Evolutionary conservation across 2,329 filamentous ascomycete species (phyloP), one percentile per base, ranked within the genome.

Genomic region (Colletotrichum magnum): DNA sequence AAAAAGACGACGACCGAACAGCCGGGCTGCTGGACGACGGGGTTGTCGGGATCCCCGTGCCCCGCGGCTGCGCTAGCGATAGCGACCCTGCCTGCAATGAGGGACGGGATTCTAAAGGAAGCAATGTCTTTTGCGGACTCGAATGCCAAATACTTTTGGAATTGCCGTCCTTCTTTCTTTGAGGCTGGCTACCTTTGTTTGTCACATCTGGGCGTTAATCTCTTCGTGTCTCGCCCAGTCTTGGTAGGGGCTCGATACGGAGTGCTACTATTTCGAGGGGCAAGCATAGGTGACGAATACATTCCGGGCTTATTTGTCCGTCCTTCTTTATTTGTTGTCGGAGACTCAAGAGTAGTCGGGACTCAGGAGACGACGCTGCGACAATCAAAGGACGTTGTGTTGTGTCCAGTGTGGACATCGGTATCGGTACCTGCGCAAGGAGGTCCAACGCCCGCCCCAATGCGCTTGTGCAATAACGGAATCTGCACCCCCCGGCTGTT

Each of bases 21-120:
- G 39, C 59, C 60, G 65, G 61, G 61, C 36, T 32, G 32, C 32
- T 36, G 32, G 32, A 36, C 32, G 45, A 51, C 66, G 62, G 66
- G 43, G 36, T 21, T 43, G 32, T 66, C 63, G 62, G 61, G 62
- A n/a, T 60, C 36, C 50, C 62, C 66, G 66, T 52, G n/a, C 48
- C 54, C 61, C 61, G 54, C 61, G 48, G 28, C 65, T 64, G 63
- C 47, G 48, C 48, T 43, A 54, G 36, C 16, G 50, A 54, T 18
- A 21, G 48, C 21, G 48, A 21, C 48, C 53, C 45, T 36, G 28
- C 21, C 47, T 52, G 58, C 39, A 6, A 18, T 32, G 36, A 53
- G 2, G n/a, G 24, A n/a, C 45, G 18, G 45, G n/a, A 48, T 48
- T 36, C 9, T 36, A 3, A 36, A 36, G 32, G 32, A 36, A 10